These are phyloP conservation scores for Rhododendron vialii DNA, from an alignment of 148 eudicot genomes.

Conservation along the genomic window DNA sequence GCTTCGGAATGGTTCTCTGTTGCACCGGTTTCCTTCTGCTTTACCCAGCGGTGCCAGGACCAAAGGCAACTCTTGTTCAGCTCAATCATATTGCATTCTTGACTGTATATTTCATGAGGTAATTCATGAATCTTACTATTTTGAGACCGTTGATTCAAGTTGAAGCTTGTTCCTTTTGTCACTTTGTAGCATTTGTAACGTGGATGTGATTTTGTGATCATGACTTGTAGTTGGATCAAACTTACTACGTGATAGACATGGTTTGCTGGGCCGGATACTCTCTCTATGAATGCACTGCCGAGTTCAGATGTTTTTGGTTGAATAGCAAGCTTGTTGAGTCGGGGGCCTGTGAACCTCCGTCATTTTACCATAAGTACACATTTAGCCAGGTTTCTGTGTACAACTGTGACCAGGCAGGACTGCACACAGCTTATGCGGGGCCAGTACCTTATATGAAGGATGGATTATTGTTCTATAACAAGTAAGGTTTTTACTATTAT, in stretches of 20 bases:
- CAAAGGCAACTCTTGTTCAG: constrained; percentile 52
- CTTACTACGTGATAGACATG: constrained; percentile 89
- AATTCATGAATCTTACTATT: constrained; percentile 5
- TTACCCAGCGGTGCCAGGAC: constrained; percentile 81
- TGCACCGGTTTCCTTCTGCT: constrained; percentile 92
- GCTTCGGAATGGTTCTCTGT: constrained; percentile 68
- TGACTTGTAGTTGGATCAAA: constrained; percentile 69
- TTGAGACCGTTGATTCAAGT: neutral
- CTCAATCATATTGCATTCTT: constrained; percentile 82
- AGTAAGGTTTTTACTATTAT: constrained; percentile 33
- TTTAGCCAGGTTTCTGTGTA: constrained; percentile 65
- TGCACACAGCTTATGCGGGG: constrained; percentile 73
- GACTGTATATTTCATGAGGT: constrained; percentile 98
- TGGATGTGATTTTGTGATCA: constrained; percentile 2
- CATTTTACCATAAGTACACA: constrained; percentile 69
- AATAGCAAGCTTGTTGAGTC: constrained; percentile 84
- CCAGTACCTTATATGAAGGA: constrained; percentile 78
- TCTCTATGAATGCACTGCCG: constrained; percentile 86
- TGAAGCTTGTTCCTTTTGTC: neutral
- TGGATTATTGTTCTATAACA: constrained; percentile 86
- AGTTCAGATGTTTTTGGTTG: constrained; percentile 92
- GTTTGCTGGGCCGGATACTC: constrained; percentile 92
- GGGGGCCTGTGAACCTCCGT: constrained; percentile 79
- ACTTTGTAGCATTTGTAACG: neutral
- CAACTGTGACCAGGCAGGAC: constrained; percentile 72